Conservation (phyloP, 2,329 filamentous ascomycete genomes). For the Aureobasidium melanogenum region DNA sequence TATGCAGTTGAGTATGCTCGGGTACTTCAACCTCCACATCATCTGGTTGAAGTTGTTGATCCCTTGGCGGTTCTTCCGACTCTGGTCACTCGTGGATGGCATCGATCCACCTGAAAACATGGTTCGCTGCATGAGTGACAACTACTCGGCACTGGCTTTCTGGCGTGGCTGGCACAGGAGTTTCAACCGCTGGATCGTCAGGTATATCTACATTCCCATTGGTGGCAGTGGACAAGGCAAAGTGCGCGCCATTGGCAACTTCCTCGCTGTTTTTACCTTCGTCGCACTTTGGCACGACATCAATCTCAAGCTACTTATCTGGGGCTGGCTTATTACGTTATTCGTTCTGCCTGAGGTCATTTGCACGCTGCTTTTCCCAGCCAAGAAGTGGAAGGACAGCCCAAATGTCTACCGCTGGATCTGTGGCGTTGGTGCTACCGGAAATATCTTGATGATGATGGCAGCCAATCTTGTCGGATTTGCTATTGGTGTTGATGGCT, state of each 20-base stretch:
- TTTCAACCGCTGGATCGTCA: slow-evolving; percentile 89
- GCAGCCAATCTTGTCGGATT: slow-evolving; percentile 90
- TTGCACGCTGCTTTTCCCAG: slow-evolving; percentile 63
- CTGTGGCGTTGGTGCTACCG: slow-evolving; percentile 70
- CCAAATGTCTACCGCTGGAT: slow-evolving; percentile 71
- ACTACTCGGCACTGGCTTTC: slow-evolving; percentile 83
- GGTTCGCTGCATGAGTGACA: slow-evolving; percentile 91
- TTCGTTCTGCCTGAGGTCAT: slow-evolving; percentile 88
- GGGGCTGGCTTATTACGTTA: slow-evolving; percentile 92
- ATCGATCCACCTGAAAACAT: slow-evolving; percentile 97
- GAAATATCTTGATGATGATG: slow-evolving; percentile 92
- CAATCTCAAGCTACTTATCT: slow-evolving; percentile 78
- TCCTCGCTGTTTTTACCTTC: slow-evolving; percentile 84
- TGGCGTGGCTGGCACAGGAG: slow-evolving; percentile 95
- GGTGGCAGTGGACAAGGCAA: slow-evolving; percentile 63
- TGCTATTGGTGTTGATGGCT: slow-evolving; percentile 79
- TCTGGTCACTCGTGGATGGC: slow-evolving; percentile 88
- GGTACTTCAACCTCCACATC: slow-evolving; percentile 91
- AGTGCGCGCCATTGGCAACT: slow-evolving; percentile 59
- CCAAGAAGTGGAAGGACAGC: slow-evolving; percentile 57
- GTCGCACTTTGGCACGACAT: slow-evolving; percentile 98
- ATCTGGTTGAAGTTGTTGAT: slow-evolving; percentile 97
- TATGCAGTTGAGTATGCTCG: slow-evolving; percentile 79
- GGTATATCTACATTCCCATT: slow-evolving; percentile 88
- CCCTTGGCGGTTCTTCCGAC: slow-evolving; percentile 95